Percentiles rank a stretch among this genome's conserved stretches.
phyloP scores from a whole-genome alignment of 345 rosid species.

The Euclidium syriacum region DNA sequence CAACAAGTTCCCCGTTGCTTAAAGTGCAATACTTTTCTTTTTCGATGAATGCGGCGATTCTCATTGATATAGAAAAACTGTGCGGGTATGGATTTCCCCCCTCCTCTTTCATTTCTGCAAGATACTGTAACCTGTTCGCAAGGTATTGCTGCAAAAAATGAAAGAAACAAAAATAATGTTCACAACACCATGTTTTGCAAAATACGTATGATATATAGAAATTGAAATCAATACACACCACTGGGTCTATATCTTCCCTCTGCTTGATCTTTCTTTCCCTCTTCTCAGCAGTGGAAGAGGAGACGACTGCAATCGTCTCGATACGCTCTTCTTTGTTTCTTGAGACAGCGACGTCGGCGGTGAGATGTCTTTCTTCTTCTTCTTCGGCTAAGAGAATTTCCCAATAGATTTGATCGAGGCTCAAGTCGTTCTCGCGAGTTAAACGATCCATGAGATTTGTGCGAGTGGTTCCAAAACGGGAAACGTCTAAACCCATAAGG shows the following conservation, averaged over 20 bases:
- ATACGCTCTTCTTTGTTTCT: too few species aligned
- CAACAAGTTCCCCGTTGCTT: constrained; percentile 56
- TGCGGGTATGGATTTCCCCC: constrained; percentile 76
- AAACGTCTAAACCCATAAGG: background rate
- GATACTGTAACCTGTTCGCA: constrained; percentile 60
- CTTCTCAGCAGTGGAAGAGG: constrained; percentile 55
- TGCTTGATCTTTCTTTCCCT: constrained; percentile 55
- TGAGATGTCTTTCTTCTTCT: too few species aligned
- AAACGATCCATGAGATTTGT: background rate
- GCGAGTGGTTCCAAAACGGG: background rate
- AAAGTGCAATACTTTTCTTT: constrained; percentile 59
- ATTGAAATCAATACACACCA: constrained; percentile 29
- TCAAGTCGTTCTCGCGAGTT: background rate
- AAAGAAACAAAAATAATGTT: background rate
- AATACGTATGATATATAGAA: background rate
- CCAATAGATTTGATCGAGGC: too few species aligned
- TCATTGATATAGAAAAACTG: constrained; percentile 45
- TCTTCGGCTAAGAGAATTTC: too few species aligned
- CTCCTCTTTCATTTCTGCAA: constrained; percentile 47
- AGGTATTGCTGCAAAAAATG: constrained; percentile 63
- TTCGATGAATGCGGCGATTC: constrained; percentile 44
- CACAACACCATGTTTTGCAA: background rate
- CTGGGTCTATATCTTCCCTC: constrained; percentile 77
- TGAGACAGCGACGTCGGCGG: too few species aligned
- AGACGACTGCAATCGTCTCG: background rate